Evolutionary conservation across 495 filamentous ascomycete species (phyloP).

Genomic region (Geoglossum glabrum): DNA sequence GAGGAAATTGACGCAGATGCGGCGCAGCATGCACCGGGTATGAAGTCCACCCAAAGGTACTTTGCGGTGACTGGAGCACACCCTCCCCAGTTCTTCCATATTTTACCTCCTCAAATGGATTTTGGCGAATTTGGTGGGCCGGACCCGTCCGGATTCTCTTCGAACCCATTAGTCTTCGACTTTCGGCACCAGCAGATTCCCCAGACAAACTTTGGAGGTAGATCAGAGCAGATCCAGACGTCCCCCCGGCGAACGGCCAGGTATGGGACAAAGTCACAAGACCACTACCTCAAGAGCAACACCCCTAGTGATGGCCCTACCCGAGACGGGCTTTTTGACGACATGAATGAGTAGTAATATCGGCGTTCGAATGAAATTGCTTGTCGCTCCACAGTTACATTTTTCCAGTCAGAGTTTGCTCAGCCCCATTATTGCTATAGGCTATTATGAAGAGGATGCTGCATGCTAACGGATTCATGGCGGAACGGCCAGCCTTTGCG

Average conservation of each 20-base stretch:
- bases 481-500: background rate
- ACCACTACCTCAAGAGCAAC: background rate
- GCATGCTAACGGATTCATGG: background rate
- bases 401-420: background rate
- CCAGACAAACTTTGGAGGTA: background rate
- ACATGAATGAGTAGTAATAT: background rate
- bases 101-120: constrained; percentile 16
- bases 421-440: background rate
- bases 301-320: background rate
- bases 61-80: constrained; percentile 13
- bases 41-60: constrained; percentile 13
- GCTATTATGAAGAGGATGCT: background rate
- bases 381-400: background rate
- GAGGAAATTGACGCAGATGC: constrained; percentile 15
- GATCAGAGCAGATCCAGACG: background rate
- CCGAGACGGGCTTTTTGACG: background rate
- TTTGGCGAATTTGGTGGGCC: constrained; percentile 16
- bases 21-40: background rate
- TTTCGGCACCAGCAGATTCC: background rate
- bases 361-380: background rate
- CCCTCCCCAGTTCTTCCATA: constrained; percentile 18
- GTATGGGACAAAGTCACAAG: background rate
- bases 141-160: constrained; percentile 8
- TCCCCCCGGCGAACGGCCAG: background rate
- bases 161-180: background rate